A percentile compares a stretch with the other conserved stretches of the same genome.
These are phyloP conservation scores for Clavispora carvajalis DNA, from an alignment of 805 yeast genomes.

Conservation along the genomic window DNA sequence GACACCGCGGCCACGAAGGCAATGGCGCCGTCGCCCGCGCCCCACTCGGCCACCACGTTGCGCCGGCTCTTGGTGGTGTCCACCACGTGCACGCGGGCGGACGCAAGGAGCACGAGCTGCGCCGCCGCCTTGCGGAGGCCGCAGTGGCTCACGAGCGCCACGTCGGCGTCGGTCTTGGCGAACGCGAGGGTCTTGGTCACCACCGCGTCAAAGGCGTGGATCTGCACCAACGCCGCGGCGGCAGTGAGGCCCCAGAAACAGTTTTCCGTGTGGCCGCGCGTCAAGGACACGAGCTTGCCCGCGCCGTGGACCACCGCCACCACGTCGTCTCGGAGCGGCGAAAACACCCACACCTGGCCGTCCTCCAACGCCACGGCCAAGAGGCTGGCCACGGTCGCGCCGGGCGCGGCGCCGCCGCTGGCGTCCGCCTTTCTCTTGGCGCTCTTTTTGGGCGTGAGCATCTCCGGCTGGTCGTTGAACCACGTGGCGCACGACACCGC, in stretches of 20 bases:
- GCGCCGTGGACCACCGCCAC: constrained; percentile 26
- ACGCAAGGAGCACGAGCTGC: constrained; percentile 19
- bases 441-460: constrained; percentile 20
- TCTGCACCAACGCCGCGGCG: constrained; percentile 12
- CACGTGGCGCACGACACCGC: constrained; percentile 32
- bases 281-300: constrained; percentile 15
- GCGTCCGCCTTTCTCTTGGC: constrained; percentile 5
- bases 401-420: neutral
- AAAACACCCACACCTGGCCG: constrained; percentile 39
- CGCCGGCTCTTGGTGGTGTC: constrained; percentile 21
- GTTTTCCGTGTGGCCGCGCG: constrained; percentile 10
- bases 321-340: constrained; percentile 38
- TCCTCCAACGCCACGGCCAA: constrained; percentile 28
- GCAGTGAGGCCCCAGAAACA: constrained; percentile 22
- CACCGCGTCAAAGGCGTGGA: constrained; percentile 25
- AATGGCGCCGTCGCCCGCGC: constrained; percentile 15
- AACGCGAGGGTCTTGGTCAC: constrained; percentile 15
- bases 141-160: constrained; percentile 17
- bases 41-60: constrained; percentile 22
- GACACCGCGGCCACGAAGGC: constrained; percentile 1
- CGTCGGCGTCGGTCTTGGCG: constrained; percentile 17
- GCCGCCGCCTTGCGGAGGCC: constrained; percentile 12
- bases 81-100: constrained; percentile 25
- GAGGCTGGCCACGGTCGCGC: constrained; percentile 6
- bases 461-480: constrained; percentile 17